A percentile compares a stretch with the other conserved stretches of the same genome.
phyloP scores from a whole-genome alignment of 352 stramenopile species.

The Phytophthora fragariae region DNA sequence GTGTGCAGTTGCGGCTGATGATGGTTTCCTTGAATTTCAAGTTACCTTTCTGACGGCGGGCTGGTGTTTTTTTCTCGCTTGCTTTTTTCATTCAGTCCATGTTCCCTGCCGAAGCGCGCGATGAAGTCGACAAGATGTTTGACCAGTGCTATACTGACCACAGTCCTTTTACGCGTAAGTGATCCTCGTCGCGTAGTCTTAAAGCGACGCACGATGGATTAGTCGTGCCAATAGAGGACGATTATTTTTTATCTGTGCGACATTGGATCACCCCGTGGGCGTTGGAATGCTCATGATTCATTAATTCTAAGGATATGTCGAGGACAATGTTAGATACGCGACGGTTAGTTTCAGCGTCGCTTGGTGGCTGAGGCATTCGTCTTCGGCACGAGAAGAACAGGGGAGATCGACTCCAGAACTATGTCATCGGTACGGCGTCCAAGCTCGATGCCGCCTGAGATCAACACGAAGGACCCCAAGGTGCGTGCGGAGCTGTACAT shows the following conservation, averaged over 20 bases:
- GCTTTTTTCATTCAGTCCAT: slow-evolving; percentile 85
- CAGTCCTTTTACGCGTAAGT: slow-evolving; percentile 59
- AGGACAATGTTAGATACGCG: background rate
- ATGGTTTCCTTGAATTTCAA: background rate
- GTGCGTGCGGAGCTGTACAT: slow-evolving; percentile 72
- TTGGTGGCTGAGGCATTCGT: background rate
- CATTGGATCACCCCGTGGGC: no score
- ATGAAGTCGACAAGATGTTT: slow-evolving; percentile 85
- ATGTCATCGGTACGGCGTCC: slow-evolving; percentile 2
- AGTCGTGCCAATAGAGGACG: slow-evolving; percentile 36
- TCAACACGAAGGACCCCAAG: slow-evolving; percentile 72
- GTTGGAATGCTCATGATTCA: no score
- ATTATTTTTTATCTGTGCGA: slow-evolving; percentile 9
- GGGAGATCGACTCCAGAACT: background rate
- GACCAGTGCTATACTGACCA: slow-evolving; percentile 76
- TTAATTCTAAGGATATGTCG: no score
- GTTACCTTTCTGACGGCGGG: background rate
- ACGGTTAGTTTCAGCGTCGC: slow-evolving; percentile 25
- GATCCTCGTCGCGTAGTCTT: slow-evolving; percentile 19
- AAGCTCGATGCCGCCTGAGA: slow-evolving; percentile 22
- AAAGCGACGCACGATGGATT: slow-evolving; percentile 13
- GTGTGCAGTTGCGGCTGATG: slow-evolving; percentile 2
- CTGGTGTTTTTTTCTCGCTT: background rate
- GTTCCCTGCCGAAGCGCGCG: slow-evolving; percentile 69
- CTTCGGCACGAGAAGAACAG: slow-evolving; percentile 1